Evolutionary conservation across 129 eudicot genomes (phyloP).

Genomic region (Arctium lappa): DNA sequence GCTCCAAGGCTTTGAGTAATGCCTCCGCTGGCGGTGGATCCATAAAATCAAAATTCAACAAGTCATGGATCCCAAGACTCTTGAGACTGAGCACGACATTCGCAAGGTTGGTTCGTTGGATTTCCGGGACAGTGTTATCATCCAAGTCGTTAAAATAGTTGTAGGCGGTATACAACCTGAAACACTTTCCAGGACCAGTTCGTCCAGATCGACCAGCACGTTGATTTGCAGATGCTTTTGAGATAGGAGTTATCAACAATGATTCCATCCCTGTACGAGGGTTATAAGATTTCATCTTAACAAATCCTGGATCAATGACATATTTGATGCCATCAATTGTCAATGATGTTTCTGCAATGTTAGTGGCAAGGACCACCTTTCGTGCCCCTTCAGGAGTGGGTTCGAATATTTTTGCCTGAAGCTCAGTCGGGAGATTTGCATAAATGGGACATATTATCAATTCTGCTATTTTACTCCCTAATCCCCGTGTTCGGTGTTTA

Average conservation of each 20-base stretch:
- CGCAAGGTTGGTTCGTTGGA: constrained; percentile 92
- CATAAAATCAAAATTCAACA: constrained; percentile 90
- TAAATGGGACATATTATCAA: constrained; percentile 88
- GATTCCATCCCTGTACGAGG: constrained; percentile 99
- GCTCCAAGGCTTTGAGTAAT: constrained; percentile 77
- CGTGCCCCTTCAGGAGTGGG: constrained; percentile 94
- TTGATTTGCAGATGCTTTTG: constrained; percentile 97
- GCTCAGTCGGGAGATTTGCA: constrained; percentile 87
- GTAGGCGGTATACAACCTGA: constrained; percentile 74
- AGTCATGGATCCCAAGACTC: constrained; percentile 90
- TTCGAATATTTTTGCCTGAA: constrained; percentile 85
- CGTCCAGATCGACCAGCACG: constrained; percentile 97
- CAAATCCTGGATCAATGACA: constrained; percentile 92
- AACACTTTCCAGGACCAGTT: constrained; percentile 93
- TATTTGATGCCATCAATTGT: constrained; percentile 95
- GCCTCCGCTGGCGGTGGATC: constrained; percentile 98
- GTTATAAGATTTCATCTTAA: constrained; percentile 89
- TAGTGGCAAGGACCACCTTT: constrained; percentile 91
- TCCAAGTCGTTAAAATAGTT: constrained; percentile 80
- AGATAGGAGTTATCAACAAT: constrained; percentile 70
- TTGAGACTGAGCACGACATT: constrained; percentile 83
- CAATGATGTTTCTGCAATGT: constrained; percentile 92
- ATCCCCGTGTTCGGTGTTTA: constrained; percentile 78
- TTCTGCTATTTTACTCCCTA: constrained; percentile 88
- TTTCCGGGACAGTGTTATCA: constrained; percentile 93